These are phyloP conservation scores for Wickerhamomyces canadensis DNA, from an alignment of 805 yeast genomes.

Conservation along the genomic window DNA sequence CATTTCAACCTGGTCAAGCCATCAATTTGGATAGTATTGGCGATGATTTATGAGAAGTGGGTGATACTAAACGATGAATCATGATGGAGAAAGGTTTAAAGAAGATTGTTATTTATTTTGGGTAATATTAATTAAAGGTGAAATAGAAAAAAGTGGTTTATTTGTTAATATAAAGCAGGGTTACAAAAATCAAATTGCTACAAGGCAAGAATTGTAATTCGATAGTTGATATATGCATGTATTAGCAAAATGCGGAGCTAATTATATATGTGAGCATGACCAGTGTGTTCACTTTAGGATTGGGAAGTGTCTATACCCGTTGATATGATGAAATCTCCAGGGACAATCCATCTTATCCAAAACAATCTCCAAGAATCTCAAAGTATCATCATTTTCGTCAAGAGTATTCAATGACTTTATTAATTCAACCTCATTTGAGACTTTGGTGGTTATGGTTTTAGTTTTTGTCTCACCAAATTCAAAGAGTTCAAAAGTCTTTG, in stretches of 20 bases:
- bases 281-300: conserved; percentile 1
- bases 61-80: no score
- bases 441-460: conserved; percentile 25
- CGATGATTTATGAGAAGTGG: conserved; percentile 72
- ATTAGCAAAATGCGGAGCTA: no score
- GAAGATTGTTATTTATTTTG: no score
- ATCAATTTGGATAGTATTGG: conserved; percentile 70
- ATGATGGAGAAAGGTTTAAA: no score
- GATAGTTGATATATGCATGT: no score
- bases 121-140: no score
- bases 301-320: conserved; percentile 24
- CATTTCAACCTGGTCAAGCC: conserved; percentile 95
- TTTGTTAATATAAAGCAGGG: no score
- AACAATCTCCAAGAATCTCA: conserved; percentile 54
- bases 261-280: no score
- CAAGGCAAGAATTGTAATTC: no score
- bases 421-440: conserved; percentile 35
- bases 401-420: conserved; percentile 31
- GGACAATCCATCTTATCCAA: conserved; percentile 61
- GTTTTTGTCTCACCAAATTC: conserved; percentile 39
- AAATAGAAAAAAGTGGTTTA: no score
- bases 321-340: conserved; percentile 47
- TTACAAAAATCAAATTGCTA: no score
- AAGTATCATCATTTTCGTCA: conserved; percentile 23
- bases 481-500: conserved; percentile 56